Evolutionary conservation across 176 grass and related monocot genomes (phyloP), one percentile per base, ranked within the genome.

Genomic region (Sorghum bicolor): DNA sequence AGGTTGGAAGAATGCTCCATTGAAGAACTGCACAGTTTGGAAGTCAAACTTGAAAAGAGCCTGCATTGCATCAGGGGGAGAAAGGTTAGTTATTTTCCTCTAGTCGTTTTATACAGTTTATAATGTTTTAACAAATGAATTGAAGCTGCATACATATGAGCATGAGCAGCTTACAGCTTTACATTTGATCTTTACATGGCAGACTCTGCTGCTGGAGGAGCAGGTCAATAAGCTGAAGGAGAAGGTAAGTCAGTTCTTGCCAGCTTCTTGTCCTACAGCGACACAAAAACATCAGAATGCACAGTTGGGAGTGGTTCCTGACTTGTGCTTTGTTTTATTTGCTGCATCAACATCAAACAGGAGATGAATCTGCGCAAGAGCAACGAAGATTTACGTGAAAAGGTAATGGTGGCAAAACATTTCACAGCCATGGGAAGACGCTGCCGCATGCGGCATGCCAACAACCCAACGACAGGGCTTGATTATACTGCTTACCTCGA

Each of bases 11-110:
- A 79, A 48, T 92, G 87, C 75, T 81, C 88, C 66, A 50, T 86
- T 55, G 90, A 95, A 40, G 93, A 92, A 84, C 83, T 95, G 44
- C 79, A 84, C 41, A 72, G 88, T 47, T 58, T 92, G 9, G 93
- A 95, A 57, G 61, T 34, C 41, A 88, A 88, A 34, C 70, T 95
- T 37, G 93, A 90, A n/a, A 82, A 86, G 45, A 90, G 88, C 76
- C 80, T 95, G 3, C 41, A 16, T 20, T 53, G 69, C 64, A 86
- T 94, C 67, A 89, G 89, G 50, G 74, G 68, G 64, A 89, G 78
- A 29, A 92, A 94, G 92, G 92, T 89, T 80, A 77, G 43, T 63
- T 64, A 57, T 70, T 53, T 70, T 17, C 13, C 26, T 19, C 25
- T 12, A 15, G 31, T 34, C 30, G 44, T 26, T 34, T 8, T 45